Conservation (phyloP, 1,139 yeast species). For the Sugiyamaella castrensis region DNA sequence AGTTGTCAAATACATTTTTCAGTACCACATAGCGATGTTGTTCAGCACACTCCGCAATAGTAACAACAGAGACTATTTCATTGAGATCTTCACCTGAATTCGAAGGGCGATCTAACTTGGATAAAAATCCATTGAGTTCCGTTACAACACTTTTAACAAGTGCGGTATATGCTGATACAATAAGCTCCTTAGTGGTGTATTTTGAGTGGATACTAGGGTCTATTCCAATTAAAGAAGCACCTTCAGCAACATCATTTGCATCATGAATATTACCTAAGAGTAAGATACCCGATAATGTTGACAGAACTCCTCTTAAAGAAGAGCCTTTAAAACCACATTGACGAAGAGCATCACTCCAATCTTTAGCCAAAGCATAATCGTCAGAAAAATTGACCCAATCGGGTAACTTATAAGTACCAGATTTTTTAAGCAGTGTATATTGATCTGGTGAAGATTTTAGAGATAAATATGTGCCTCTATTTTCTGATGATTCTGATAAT, state of each 20-base stretch:
- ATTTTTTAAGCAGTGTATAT: conserved; percentile 35
- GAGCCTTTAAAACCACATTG: conserved; percentile 39
- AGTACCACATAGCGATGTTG: conserved; percentile 30
- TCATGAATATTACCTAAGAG: conserved; percentile 37
- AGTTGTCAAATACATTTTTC: conserved; percentile 39
- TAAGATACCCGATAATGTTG: conserved; percentile 40
- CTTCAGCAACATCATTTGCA: conserved; percentile 39
- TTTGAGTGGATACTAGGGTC: conserved; percentile 33
- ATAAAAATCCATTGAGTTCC: conserved; percentile 36
- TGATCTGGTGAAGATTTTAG: conserved; percentile 34
- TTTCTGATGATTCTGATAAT: conserved; percentile 35
- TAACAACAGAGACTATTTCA: conserved; percentile 38
- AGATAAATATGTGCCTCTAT: conserved; percentile 33
- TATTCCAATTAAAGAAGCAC: conserved; percentile 41
- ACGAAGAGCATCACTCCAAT: conserved; percentile 41
- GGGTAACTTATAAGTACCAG: conserved; percentile 37
- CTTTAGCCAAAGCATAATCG: conserved; percentile 40
- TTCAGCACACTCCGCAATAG: conserved; percentile 36
- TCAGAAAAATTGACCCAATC: conserved; percentile 39
- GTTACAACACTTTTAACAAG: conserved; percentile 36
- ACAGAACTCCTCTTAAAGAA: conserved; percentile 35
- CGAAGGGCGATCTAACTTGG: conserved; percentile 31
- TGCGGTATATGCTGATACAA: conserved; percentile 36
- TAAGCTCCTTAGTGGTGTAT: conserved; percentile 35
- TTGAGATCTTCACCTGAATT: conserved; percentile 29